A percentile compares a stretch with the other conserved stretches of the same genome.
Evolutionary conservation across 257 asterid genomes (phyloP).

Genomic region (Fraxinus americana): DNA sequence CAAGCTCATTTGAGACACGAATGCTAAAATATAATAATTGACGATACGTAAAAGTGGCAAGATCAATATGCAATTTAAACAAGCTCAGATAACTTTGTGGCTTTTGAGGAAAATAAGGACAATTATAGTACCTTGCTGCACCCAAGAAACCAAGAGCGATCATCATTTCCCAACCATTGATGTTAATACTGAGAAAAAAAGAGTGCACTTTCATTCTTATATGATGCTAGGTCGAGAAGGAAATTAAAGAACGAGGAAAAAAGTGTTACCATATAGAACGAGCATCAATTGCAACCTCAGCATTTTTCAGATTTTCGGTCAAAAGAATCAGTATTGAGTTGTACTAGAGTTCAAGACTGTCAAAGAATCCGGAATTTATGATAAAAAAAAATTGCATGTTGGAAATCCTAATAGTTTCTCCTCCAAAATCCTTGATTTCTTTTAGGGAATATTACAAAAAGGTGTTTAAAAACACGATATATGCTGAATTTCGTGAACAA

Average conservation of each 20-base stretch:
- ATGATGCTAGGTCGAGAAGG: background rate
- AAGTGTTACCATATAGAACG: slow-evolving; percentile 66
- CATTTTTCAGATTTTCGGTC: slow-evolving; percentile 64
- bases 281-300: slow-evolving; percentile 66
- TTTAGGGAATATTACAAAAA: background rate
- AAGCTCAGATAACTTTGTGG: background rate
- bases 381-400: background rate
- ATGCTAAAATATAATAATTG: slow-evolving; percentile 37
- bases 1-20: slow-evolving; percentile 74
- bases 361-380: background rate
- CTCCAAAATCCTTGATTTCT: background rate
- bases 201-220: background rate
- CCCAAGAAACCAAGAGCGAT: slow-evolving; percentile 69
- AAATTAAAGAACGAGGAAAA: background rate
- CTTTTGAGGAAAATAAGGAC: background rate
- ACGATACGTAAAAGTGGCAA: background rate
- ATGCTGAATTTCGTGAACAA: background rate
- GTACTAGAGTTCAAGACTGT: slow-evolving; percentile 83
- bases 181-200: slow-evolving; percentile 53
- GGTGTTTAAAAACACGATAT: background rate
- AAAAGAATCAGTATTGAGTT: slow-evolving; percentile 60
- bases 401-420: no score
- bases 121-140: slow-evolving; percentile 58
- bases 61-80: background rate
- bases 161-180: slow-evolving; percentile 84